These are phyloP conservation scores for Cairneyella variabilis DNA, from an alignment of 495 filamentous ascomycete genomes.

Conservation along the genomic window DNA sequence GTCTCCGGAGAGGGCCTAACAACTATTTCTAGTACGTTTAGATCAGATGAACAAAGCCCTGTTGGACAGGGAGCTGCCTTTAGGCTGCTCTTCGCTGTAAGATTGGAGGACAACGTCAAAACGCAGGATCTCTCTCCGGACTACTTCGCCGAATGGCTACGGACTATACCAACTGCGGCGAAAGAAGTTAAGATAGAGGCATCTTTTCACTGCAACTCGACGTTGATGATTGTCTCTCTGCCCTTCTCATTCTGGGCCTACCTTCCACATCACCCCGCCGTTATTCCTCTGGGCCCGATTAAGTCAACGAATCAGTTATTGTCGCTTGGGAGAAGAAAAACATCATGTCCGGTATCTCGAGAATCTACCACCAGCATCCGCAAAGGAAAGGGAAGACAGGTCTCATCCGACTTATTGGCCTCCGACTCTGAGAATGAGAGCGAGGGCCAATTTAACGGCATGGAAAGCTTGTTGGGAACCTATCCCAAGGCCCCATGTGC, in stretches of 20 bases:
- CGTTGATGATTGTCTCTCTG: background rate
- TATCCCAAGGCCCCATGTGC: background rate
- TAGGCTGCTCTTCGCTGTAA: background rate
- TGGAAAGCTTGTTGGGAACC: no score
- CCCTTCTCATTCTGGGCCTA: background rate
- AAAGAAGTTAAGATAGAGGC: background rate
- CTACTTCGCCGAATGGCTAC: background rate
- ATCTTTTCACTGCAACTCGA: background rate
- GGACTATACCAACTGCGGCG: background rate
- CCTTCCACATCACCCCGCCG: background rate
- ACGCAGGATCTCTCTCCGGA: background rate
- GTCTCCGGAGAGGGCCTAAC: background rate
- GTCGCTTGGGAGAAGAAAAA: background rate
- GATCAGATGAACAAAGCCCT: background rate
- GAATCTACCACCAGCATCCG: background rate
- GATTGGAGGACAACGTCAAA: background rate
- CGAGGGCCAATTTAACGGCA: background rate
- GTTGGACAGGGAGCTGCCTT: background rate
- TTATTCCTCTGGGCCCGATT: background rate
- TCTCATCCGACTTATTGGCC: background rate
- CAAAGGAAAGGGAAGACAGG: background rate
- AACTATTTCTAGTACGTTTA: background rate
- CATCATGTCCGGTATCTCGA: background rate
- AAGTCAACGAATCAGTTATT: constrained; percentile 36
- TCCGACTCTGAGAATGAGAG: background rate